A percentile compares a stretch with the other conserved stretches of the same genome.
phyloP scores from a whole-genome alignment of 1,284 basidiomycete genomes.

The Meripilus lineatus region DNA sequence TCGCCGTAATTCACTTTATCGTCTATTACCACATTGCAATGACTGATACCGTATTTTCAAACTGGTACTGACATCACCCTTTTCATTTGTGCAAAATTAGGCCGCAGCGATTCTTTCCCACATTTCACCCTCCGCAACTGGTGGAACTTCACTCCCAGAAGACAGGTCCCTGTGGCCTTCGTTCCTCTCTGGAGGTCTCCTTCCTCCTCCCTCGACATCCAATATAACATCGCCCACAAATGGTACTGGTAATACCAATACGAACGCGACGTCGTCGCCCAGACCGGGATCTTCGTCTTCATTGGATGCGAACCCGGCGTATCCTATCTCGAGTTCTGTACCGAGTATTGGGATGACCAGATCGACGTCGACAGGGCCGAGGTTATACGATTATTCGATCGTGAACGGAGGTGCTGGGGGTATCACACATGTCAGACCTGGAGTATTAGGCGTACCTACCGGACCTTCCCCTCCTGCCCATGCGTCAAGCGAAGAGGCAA shows the following conservation, averaged over 20 bases:
- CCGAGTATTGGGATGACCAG: slow-evolving; percentile 30
- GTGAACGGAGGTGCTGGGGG: slow-evolving; percentile 28
- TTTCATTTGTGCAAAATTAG: slow-evolving; percentile 27
- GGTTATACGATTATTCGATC: slow-evolving; percentile 60
- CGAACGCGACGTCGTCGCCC: slow-evolving; percentile 11
- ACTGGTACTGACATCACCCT: not conserved
- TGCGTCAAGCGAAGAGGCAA: slow-evolving; percentile 11
- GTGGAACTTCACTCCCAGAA: slow-evolving; percentile 81
- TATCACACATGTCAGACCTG: slow-evolving; percentile 53
- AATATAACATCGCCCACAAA: too few species aligned
- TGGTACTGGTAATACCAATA: slow-evolving; percentile 12
- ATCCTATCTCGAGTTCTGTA: slow-evolving; percentile 38
- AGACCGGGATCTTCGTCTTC: slow-evolving; percentile 18
- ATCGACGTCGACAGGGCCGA: slow-evolving; percentile 44
- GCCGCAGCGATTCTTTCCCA: slow-evolving; percentile 94
- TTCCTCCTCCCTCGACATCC: slow-evolving; percentile 47
- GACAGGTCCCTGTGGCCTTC: slow-evolving; percentile 87
- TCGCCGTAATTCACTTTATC: too few species aligned
- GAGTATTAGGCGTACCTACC: slow-evolving; percentile 48
- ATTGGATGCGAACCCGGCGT: slow-evolving; percentile 17
- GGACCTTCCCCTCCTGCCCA: slow-evolving; percentile 12
- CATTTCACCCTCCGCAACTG: slow-evolving; percentile 58
- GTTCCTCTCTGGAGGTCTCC: slow-evolving; percentile 64
- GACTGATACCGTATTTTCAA: slow-evolving; percentile 10
- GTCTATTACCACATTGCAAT: too few species aligned